These are phyloP conservation scores for Eimeria maxima DNA, from an alignment of 169 alveolate species.

Conservation along the genomic window DNA sequence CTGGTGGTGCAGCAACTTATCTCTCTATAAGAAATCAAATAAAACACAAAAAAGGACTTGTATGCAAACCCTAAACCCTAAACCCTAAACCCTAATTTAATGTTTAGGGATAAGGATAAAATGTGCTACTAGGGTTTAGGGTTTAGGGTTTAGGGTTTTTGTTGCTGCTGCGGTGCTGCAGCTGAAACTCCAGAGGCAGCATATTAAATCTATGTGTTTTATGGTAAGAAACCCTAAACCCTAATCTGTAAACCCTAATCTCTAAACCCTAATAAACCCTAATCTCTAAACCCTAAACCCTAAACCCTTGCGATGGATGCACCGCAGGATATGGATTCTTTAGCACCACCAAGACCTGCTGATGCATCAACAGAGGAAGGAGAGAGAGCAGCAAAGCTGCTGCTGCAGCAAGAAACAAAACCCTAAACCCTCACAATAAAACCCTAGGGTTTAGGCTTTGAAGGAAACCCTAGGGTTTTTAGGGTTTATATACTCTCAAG, in stretches of 20 bases:
- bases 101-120: not conserved
- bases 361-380: not conserved
- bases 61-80: slow-evolving; percentile 27
- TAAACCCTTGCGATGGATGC: slow-evolving; percentile 3
- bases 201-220: not conserved
- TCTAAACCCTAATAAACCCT: not conserved
- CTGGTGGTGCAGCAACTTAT: not conserved
- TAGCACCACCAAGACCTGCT: not conserved
- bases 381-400: not conserved
- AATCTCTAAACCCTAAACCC: slow-evolving; percentile 23
- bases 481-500: not conserved
- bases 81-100: slow-evolving; percentile 27
- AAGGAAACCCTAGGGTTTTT: not conserved
- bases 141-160: not conserved
- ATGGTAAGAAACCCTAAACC: not conserved
- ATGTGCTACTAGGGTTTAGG: not conserved
- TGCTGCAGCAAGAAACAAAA: not conserved
- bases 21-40: not conserved
- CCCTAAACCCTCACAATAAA: not conserved
- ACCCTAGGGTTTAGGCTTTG: not conserved
- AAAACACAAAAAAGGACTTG: not conserved
- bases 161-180: not conserved
- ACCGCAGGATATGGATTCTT: slow-evolving; percentile 11
- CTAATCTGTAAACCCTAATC: slow-evolving; percentile 14
- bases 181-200: slow-evolving; percentile 25